Evolutionary conservation across 2,329 filamentous ascomycete species (phyloP), one percentile per base, ranked within the genome.

Genomic region (Aspergillus quadricinctus): DNA sequence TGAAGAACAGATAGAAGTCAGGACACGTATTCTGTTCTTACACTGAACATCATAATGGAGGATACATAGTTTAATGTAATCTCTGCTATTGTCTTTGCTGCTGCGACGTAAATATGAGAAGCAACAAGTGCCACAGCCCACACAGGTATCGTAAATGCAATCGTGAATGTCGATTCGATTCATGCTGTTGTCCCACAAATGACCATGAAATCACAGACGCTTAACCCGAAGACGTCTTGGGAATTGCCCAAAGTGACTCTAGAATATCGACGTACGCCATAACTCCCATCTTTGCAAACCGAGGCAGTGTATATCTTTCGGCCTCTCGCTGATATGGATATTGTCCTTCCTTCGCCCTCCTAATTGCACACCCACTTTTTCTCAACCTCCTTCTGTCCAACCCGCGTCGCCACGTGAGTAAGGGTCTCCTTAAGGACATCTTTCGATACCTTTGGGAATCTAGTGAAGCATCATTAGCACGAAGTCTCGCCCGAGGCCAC

Each of bases 381-480:
- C 61, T 87, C 86, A 61, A 73, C 82, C 73, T 78, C 82, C 61
- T 80, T 88, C 66, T 79, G 80, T 58, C 81, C 86, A 53, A 85
- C 80, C 43, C 87, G 81, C 46, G 81, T 80, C 9, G 90, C 90
- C 52, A 89, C 77, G 9, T 75, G 74, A 58, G 85, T 85, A 21
- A 94, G 75, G 0, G 89, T 92, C 53, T 85, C 82, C 66, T 85
- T 88, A 63, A 95, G 85, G 25, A 85, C 83, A 21, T 85, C 83
- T 65, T 87, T 90, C 1, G 87, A 83, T 48, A 87, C 81, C 59
- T 86, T 86, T 1, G 87, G 84, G 62, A 93, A 91, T 63, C 82
- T 84, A 62, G 11, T 46, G 66, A 46, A 67, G 56, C 23, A 35
- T 48, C 23, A 48, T 49, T 49, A 31, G 25, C 49, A 23, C 21